Percentiles rank a stretch among this genome's conserved stretches.
Evolutionary conservation across 306 rosid species (phyloP).

Genomic region (Comarum palustre): DNA sequence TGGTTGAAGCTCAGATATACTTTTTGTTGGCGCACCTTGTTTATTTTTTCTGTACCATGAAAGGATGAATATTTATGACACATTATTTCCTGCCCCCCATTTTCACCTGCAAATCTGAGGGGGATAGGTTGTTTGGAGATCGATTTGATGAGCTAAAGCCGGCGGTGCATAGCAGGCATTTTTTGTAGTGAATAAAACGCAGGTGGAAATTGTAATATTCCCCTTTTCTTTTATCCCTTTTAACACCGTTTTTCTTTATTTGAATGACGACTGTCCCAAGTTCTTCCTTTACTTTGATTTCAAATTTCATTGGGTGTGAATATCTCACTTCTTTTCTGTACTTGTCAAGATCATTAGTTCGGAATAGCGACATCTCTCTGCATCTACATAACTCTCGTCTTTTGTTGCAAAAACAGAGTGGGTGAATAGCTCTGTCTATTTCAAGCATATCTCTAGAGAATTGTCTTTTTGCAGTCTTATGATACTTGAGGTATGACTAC

Average conservation of each 20-base stretch:
- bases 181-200: conserved; percentile 85
- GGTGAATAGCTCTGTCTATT: too few species aligned
- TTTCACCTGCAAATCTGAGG: conserved; percentile 51
- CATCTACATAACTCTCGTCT: too few species aligned
- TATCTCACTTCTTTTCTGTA: too few species aligned
- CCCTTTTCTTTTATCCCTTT: not conserved
- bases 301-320: not conserved
- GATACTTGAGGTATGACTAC: too few species aligned
- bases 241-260: conserved; percentile 4
- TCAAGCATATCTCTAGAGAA: too few species aligned
- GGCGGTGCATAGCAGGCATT: conserved; percentile 57
- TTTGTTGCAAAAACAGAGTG: too few species aligned
- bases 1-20: conserved; percentile 28
- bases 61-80: conserved; percentile 45
- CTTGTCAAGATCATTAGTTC: too few species aligned
- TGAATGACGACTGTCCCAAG: conserved; percentile 19
- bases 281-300: not conserved
- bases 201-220: conserved; percentile 57
- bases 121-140: conserved; percentile 37
- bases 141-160: conserved; percentile 37
- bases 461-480: too few species aligned
- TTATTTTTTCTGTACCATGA: conserved; percentile 26
- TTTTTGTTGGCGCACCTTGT: conserved; percentile 23
- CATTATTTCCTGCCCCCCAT: conserved; percentile 55
- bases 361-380: too few species aligned